Conservation (phyloP, 129 eudicot genomes). For the Lactuca sativa region DNA sequence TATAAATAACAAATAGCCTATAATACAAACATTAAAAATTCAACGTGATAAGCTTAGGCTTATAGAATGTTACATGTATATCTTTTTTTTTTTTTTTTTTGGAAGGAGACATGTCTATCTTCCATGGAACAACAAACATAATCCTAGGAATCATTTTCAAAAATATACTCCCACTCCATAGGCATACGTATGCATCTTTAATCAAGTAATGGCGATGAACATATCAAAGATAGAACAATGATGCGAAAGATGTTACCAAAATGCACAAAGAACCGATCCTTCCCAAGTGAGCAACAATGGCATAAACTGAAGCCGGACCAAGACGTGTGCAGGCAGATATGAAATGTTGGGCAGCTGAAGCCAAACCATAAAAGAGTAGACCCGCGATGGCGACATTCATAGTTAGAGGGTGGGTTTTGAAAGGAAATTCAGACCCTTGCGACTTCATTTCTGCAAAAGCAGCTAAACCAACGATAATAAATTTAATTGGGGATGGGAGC, state of each 20-base stretch:
- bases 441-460: too few relatives aligned
- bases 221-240: background rate
- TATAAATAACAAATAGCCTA: too few relatives aligned
- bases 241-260: conserved; percentile 3
- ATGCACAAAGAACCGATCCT: conserved; percentile 1
- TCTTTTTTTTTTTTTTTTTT: too few relatives aligned
- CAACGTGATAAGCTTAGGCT: too few relatives aligned
- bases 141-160: too few relatives aligned
- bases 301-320: background rate
- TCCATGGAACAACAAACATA: too few relatives aligned
- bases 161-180: too few relatives aligned
- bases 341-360: background rate
- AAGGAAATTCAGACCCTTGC: background rate
- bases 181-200: too few relatives aligned
- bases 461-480: background rate
- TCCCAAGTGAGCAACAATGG: conserved; percentile 3
- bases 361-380: conserved; percentile 12
- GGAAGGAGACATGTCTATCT: too few relatives aligned
- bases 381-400: background rate
- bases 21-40: too few relatives aligned
- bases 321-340: background rate
- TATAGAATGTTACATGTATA: too few relatives aligned
- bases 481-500: background rate
- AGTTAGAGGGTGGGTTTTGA: background rate
- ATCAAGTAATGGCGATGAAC: too few relatives aligned